Evolutionary conservation across 2,329 filamentous ascomycete genomes (phyloP), one percentile per base, ranked within the genome.

Genomic region (Aspergillus luchuensis): DNA sequence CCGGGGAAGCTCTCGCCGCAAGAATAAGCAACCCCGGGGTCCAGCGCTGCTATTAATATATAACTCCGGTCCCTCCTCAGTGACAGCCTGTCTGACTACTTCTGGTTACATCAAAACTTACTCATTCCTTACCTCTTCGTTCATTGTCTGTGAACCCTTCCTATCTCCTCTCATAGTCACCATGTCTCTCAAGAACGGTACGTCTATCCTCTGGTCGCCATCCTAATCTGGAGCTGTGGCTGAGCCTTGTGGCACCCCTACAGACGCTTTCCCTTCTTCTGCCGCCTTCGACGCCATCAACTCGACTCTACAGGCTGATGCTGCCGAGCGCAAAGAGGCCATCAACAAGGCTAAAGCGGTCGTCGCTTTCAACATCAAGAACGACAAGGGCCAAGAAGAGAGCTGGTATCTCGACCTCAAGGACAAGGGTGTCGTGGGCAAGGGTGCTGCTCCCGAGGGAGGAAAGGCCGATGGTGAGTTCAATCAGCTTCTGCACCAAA

Each of bases 331-430:
- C 80, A 90, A 96, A 81, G 89, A 92, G 67, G 93, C 94, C 68
- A 89, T 98, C 78, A 94, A 96, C 80, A 87, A 92, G 75, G 94
- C 88, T 74, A 89, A 89, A 71, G 92, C 90, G 63, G 83, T 98
- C 76, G 97, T 96, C 77, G 89, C 89, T 63, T 98, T 99, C 81
- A 92, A 87, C 57, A 83, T 99, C 67, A 98, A 96, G 85, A 99
- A 99, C 85, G 79, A 82, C 60, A 84, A 84, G 23, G 92, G 91
- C 70, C 86, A 93, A 77, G 88, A 88, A 61, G 88, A 91, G 72
- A 90, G 87, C 80, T 99, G 95, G 95, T 87, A 96, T 82, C 91
- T 99, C 69, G 95, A 99, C 77, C 87, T 99, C 64, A 97, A 97
- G 85, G 86, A 96, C 72, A 90, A 89, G 64, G 95, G 95, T 65